phyloP scores from a whole-genome alignment of 176 grass and related monocot species.

The Eremochloa ophiuroides region DNA sequence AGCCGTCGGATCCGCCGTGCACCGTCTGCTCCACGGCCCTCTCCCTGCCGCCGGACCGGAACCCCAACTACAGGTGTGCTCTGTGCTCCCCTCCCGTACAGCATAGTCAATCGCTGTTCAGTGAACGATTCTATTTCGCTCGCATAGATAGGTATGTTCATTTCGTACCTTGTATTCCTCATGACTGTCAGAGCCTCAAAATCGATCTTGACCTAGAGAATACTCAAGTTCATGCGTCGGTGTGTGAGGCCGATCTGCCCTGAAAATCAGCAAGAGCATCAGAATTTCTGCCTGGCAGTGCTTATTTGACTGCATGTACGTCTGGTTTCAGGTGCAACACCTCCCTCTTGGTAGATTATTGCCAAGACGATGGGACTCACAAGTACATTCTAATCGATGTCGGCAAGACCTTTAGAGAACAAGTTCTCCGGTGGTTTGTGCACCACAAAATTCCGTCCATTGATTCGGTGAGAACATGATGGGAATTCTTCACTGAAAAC shows the following conservation, averaged over 20 bases:
- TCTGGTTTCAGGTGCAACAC: conserved; percentile 65
- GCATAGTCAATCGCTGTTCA: neutral
- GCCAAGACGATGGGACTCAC: conserved; percentile 34
- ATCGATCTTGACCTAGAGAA: neutral
- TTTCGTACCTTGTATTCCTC: neutral
- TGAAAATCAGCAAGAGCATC: neutral
- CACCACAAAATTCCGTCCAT: conserved; percentile 56
- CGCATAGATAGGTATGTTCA: neutral
- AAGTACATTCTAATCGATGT: conserved; percentile 72
- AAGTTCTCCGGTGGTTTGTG: conserved; percentile 84
- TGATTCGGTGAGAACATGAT: conserved; percentile 50
- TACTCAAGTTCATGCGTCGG: too few relatives aligned
- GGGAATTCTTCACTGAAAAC: neutral
- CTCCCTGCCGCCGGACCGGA: conserved; percentile 53
- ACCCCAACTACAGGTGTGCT: conserved; percentile 75
- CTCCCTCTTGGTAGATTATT: conserved; percentile 78
- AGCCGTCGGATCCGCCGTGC: conserved; percentile 66
- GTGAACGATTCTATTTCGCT: neutral
- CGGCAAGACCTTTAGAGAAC: conserved; percentile 78
- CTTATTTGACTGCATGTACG: neutral
- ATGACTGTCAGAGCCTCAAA: too few relatives aligned
- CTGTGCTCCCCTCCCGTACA: neutral
- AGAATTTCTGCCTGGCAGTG: too few relatives aligned
- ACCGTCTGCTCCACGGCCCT: conserved; percentile 63
- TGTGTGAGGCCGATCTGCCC: neutral